phyloP scores from a whole-genome alignment of 805 yeast species.

The Zygoascus flipseniorum region DNA sequence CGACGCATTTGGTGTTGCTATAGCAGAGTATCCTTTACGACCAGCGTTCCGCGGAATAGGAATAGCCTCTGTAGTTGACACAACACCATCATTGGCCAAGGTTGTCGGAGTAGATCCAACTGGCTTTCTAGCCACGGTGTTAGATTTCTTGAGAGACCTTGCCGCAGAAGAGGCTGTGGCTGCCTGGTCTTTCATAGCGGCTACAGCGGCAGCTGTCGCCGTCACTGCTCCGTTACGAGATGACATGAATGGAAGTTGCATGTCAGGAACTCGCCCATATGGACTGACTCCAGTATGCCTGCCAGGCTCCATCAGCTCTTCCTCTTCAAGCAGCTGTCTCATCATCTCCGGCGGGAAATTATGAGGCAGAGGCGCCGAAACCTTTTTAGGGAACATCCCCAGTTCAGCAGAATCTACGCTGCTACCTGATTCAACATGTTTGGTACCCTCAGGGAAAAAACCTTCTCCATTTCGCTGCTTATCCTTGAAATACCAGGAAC shows the following conservation, averaged over 20 bases:
- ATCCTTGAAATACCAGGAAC: constrained; percentile 20
- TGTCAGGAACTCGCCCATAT: constrained; percentile 18
- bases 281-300: constrained; percentile 7
- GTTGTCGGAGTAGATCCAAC: neutral
- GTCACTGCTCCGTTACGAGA: neutral
- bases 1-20: constrained; percentile 5
- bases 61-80: neutral
- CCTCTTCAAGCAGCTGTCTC: constrained; percentile 10
- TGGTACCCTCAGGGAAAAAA: neutral
- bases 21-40: too few species aligned
- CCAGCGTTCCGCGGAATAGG: neutral
- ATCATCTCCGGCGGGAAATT: constrained; percentile 24
- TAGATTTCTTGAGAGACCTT: neutral
- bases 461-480: neutral
- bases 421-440: neutral
- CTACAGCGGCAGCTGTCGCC: neutral
- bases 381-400: neutral
- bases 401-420: neutral
- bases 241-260: constrained; percentile 13
- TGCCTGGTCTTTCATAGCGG: neutral
- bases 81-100: neutral
- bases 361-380: constrained; percentile 22
- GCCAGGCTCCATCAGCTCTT: neutral
- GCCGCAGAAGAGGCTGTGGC: neutral
- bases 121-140: constrained; percentile 1